Base-by-base conservation (phyloP, 805 yeast genomes). In the Ogataea sp. region DNA sequence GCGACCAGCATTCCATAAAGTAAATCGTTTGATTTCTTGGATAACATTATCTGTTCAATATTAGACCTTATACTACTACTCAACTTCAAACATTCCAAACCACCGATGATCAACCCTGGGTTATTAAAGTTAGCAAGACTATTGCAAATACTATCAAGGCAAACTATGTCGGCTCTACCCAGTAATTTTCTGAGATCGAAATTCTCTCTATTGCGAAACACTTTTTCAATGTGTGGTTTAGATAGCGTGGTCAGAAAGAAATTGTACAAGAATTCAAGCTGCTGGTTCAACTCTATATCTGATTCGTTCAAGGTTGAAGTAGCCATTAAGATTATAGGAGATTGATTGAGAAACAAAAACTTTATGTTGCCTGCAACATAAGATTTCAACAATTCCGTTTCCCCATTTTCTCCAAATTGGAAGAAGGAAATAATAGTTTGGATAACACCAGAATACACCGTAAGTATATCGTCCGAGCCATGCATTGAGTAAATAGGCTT, bases 401-500 rank as follows among this genome's bases (percentile, higher is more conserved):
- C 51, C 27, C 59, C 62, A 20, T 53, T 47, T 3, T 62, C 51
- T 34, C 58, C 58, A 35, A 67, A 70, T 47, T 77, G 73, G 53
- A 83, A 88, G 37, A 79, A 80, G 10, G 82, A 74, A 8, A 86
- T 71, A 6, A 88, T 73, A 0, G 96, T 85, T 47, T 88, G 89
- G 2, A 88, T 71, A 2, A 88, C 66, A 1, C 95, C 96, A 64
- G 82, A 76, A 50, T 82, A 81, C 0, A 86, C 81, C 33, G 83
- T 61, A 2, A 82, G 66, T 14, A 77, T 58, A 28, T 77, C 80
- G 39, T 84, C 89, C 2, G 76, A 64, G 2, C 93, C 94, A 53
- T 79, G 75, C 68, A 80, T 66, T 2, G 94, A 75, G 58, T 82
- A 88, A 6, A 88, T 80, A 2, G 95, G 95, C 55, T 88, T 88